Evolutionary conservation across 371 early-diverging fungal genomes (phyloP).

Genomic region (Mortierella sp.): DNA sequence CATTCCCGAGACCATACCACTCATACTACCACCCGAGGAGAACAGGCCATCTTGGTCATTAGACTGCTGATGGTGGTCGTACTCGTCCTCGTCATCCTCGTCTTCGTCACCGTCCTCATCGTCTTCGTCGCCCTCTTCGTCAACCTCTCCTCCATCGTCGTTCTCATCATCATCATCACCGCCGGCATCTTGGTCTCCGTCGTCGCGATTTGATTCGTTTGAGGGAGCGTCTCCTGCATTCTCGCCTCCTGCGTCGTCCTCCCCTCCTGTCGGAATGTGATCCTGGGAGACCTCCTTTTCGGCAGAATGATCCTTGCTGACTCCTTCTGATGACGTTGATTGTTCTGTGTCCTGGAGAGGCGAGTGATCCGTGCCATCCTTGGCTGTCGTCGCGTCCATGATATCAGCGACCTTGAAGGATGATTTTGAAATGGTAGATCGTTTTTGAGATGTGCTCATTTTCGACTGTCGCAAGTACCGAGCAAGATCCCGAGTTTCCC

Average conservation of each 20-base stretch:
- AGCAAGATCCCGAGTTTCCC: constrained; percentile 28
- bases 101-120: constrained; percentile 64
- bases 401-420: constrained; percentile 6
- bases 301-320: constrained; percentile 13
- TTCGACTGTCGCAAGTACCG: constrained; percentile 54
- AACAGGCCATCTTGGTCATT: constrained; percentile 58
- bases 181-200: constrained; percentile 41
- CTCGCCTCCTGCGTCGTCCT: constrained; percentile 26
- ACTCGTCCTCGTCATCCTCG: constrained; percentile 54
- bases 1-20: constrained; percentile 64
- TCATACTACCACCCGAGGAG: constrained; percentile 62
- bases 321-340: not conserved
- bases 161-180: constrained; percentile 58
- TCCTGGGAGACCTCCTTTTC: constrained; percentile 23
- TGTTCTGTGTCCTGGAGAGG: not conserved
- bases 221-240: constrained; percentile 31
- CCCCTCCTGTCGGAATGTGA: not conserved
- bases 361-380: not conserved
- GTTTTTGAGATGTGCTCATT: constrained; percentile 52
- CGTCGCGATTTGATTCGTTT: constrained; percentile 21
- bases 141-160: constrained; percentile 43
- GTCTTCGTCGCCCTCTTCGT: constrained; percentile 53
- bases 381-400: not conserved
- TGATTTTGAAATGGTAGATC: constrained; percentile 34
- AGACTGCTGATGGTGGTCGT: constrained; percentile 32